A percentile compares a stretch with the other conserved stretches of the same genome.
phyloP scores from a whole-genome alignment of 805 yeast species.

The Lipomyces starkeyi region DNA sequence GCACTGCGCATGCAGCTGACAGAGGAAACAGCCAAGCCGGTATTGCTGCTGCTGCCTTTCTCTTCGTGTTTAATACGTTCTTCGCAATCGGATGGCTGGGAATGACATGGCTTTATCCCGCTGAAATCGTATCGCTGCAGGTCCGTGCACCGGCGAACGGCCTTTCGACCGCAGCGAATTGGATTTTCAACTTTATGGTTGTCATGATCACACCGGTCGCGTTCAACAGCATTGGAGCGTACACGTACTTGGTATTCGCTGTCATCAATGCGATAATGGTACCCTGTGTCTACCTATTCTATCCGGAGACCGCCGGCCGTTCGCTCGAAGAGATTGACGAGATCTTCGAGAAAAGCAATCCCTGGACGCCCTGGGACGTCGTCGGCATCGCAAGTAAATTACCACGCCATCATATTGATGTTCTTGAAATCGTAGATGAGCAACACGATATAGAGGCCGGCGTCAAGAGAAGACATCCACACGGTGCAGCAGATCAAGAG shows the following conservation, averaged over 20 bases:
- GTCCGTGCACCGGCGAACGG: slow-evolving; percentile 61
- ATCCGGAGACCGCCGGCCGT: slow-evolving; percentile 68
- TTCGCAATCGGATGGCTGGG: slow-evolving; percentile 43
- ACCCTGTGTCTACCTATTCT: slow-evolving; percentile 54
- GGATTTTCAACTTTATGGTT: slow-evolving; percentile 63
- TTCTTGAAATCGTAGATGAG: too few species aligned
- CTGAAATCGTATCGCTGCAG: slow-evolving; percentile 56
- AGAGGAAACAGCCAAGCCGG: slow-evolving; percentile 44
- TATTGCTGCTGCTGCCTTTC: slow-evolving; percentile 39
- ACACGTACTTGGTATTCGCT: slow-evolving; percentile 67
- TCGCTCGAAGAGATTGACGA: slow-evolving; percentile 61
- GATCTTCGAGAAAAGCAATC: slow-evolving; percentile 39
- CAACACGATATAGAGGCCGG: too few species aligned
- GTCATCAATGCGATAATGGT: slow-evolving; percentile 55
- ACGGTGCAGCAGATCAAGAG: too few species aligned
- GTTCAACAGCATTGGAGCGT: slow-evolving; percentile 56
- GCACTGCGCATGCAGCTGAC: slow-evolving; percentile 47
- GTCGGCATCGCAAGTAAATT: slow-evolving; percentile 16
- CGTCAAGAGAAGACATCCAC: too few species aligned
- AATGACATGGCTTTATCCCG: slow-evolving; percentile 30
- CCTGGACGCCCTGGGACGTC: slow-evolving; percentile 16
- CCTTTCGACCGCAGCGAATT: slow-evolving; percentile 60
- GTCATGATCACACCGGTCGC: slow-evolving; percentile 63
- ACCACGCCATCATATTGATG: slow-evolving; percentile 15
- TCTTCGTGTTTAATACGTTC: slow-evolving; percentile 39